Base-by-base conservation (phyloP, 2,329 filamentous ascomycete species). In the Clonostachys sp. region DNA sequence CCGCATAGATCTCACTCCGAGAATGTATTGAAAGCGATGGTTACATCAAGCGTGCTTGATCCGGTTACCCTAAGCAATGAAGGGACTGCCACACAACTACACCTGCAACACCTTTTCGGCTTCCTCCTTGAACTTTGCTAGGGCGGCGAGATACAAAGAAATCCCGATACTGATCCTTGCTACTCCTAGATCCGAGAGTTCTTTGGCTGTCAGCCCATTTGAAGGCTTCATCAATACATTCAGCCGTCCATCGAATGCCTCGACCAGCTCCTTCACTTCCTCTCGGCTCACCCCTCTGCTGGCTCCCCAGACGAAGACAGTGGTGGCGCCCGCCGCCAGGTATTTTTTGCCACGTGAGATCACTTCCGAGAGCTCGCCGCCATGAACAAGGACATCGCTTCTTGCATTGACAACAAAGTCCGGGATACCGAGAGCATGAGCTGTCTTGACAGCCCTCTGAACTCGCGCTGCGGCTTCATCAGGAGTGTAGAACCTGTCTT, bases 261-360 rank as follows among this genome's bases (percentile, higher is more conserved):
- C 58, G 3, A 74, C 74, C 52, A 82, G 55, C 41, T 55, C 59
- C 56, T 66, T 57, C 3, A 80, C 68, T 58, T 80, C 78, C 0
- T 65, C 67, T 12, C 59, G 65, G 12, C 64, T 64, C 12, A 80
- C 55, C 38, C 77, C 61, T 13, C 69, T 58, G 35, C 61, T 61
- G 2, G 65, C 77, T 13, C 80, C 80, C 79, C 78, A 84, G 45
- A 82, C 77, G 63, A 83, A 84, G 0, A 80, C 70, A 1, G 75
- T 82, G 12, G 71, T 76, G 0, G 81, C 81, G 0, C 81, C 81
- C 3, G 78, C 78, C 1, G 67, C 72, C 4, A 84, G 63, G 56
- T 77, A 84, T 16, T 71, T 73, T 48, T 71, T 74, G 0, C 80
- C 81, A 1, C 82, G 66, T 43, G 62, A 57, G 42, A 84, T 66